Base-by-base conservation (phyloP, 2,329 filamentous ascomycete species). In the Aspergillus pseudoglaucus region DNA sequence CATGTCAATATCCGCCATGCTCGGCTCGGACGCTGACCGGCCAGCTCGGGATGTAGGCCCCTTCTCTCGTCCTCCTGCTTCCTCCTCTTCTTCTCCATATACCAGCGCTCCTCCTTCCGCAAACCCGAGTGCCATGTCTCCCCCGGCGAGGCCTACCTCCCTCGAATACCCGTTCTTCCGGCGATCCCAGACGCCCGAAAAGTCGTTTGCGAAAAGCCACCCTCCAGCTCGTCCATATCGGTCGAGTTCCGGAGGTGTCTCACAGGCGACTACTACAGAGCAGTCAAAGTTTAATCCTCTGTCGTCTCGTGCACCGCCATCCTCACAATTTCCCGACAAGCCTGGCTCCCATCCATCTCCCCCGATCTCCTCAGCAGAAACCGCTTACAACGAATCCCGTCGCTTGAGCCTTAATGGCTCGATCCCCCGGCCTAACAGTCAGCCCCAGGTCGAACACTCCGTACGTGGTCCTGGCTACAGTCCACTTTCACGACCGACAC, bases 1-100 rank as follows among this genome's bases (percentile, higher is more conserved):
- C 68, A 87, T 87, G 83, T 85, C 84, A 42, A 87, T 87, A 65
- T 85, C 82, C n/a, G 83, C 83, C 40, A 80, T 88, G 67, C 77
- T 87, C 50, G 84, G 83, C 50, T 74, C 72, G 10, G 75, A 78
- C 56, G 59, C 75, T 42, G 68, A 76, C 44, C 70, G 69, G 47
- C 58, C 67, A 37, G 66, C 67, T 63, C 75, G 75, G 65, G 73
- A 73, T 60, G 67, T 64, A 59, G 66, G 62, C 53, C 64, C 67
- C 45, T 72, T 76, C 55, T 72, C 73, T 51, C 75, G 76, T 46
- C 67, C 70, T 37, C 63, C 70, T 18, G 56, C 56, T 42, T 59
- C 65, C n/a, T 64, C 66, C 18, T 47, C 56, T 37, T 53, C 64
- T 1, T 68, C 67, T 38, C 54, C 64, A 1, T 68, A 67, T 39